Percentiles rank a stretch among this genome's conserved stretches.
Conservation (phyloP, 108 stramenopile genomes). For the Nannochloropsis granulata region DNA sequence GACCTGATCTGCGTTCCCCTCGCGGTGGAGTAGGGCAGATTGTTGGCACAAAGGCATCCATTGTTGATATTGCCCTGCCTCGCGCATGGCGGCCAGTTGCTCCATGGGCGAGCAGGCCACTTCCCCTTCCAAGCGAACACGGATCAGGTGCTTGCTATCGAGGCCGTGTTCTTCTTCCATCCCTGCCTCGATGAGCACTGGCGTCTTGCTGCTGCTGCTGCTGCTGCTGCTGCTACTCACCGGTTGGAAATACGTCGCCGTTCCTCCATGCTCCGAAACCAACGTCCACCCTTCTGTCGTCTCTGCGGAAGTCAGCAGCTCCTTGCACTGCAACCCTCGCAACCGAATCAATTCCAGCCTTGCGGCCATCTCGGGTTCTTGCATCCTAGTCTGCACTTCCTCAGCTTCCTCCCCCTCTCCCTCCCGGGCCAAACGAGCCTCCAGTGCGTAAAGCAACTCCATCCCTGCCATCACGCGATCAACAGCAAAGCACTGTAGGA, state of each 20-base stretch:
- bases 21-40: not conserved
- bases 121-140: not conserved
- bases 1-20: not conserved
- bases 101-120: not conserved
- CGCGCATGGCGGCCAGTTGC: not conserved
- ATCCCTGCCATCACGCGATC: not conserved
- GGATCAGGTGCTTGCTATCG: not conserved
- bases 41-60: not conserved
- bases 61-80: not conserved
- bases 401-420: not conserved
- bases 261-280: not conserved
- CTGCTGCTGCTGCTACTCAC: not conserved
- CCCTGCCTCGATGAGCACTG: not conserved
- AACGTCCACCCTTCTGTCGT: not conserved
- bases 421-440: not conserved
- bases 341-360: not conserved
- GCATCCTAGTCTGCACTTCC: not conserved
- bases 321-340: not conserved
- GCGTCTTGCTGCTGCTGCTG: not conserved
- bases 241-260: not conserved
- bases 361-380: not conserved
- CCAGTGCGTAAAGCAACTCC: not conserved
- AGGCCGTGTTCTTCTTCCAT: not conserved
- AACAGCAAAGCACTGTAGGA: not conserved
- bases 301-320: not conserved